A percentile compares a stretch with the other conserved stretches of the same genome.
phyloP scores from a whole-genome alignment of 305 asterid genomes.

The Euphrasia arctica region DNA sequence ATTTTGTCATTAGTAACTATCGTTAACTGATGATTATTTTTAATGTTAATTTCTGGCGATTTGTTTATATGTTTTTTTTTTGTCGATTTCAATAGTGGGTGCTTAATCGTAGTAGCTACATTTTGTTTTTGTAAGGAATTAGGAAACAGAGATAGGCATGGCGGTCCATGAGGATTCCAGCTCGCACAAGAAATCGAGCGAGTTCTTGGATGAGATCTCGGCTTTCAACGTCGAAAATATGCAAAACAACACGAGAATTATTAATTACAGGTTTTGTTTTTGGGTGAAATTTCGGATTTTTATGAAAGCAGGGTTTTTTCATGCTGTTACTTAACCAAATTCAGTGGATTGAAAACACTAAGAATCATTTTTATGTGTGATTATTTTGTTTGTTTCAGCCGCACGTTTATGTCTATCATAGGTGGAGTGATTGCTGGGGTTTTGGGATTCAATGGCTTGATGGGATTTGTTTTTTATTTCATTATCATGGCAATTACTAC shows the following conservation, averaged over 20 bases:
- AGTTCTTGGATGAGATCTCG: slow-evolving; percentile 47
- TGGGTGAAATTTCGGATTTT: neutral
- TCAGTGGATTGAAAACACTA: slow-evolving; percentile 19
- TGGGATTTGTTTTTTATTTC: slow-evolving; percentile 77
- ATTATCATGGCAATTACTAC: slow-evolving; percentile 78
- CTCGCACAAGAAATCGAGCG: slow-evolving; percentile 38
- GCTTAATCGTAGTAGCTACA: slow-evolving; percentile 11
- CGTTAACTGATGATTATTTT: neutral
- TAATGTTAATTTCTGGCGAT: neutral
- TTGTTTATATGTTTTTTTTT: neutral
- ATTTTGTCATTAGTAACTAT: neutral
- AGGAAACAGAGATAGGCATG: slow-evolving; percentile 33
- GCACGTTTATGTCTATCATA: slow-evolving; percentile 90
- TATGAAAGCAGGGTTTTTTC: neutral
- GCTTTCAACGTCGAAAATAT: slow-evolving; percentile 66
- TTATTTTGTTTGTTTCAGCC: slow-evolving; percentile 45
- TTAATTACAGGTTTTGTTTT: slow-evolving; percentile 52
- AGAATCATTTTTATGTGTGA: slow-evolving; percentile 14
- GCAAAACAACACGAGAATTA: slow-evolving; percentile 61
- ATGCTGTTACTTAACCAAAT: slow-evolving; percentile 8
- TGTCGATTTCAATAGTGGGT: neutral
- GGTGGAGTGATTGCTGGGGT: slow-evolving; percentile 88
- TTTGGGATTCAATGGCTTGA: slow-evolving; percentile 70
- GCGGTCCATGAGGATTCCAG: slow-evolving; percentile 49
- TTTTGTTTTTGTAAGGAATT: slow-evolving; percentile 20